Percentiles rank a stretch among this genome's conserved stretches.
Conservation (phyloP, 805 yeast genomes). For the Candida stauntonica region DNA sequence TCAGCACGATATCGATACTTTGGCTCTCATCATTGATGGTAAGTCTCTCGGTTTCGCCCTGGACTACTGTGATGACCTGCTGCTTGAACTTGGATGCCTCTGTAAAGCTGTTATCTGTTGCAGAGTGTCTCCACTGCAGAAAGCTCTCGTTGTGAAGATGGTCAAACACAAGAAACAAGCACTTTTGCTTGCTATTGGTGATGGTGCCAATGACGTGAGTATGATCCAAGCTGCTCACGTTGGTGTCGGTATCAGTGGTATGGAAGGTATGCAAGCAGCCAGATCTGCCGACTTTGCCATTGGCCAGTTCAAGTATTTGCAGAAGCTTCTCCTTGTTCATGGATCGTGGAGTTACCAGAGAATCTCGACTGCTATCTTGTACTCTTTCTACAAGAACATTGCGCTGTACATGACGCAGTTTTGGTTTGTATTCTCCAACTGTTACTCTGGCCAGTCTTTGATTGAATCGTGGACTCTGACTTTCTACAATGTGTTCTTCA, state of each 20-base stretch:
- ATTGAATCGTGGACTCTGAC: conserved; percentile 98
- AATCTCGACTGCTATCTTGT: conserved; percentile 85
- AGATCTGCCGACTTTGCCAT: conserved; percentile 96
- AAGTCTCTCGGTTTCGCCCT: conserved; percentile 83
- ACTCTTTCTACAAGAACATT: conserved; percentile 93
- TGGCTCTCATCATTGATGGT: conserved; percentile 94
- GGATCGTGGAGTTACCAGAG: conserved; percentile 98
- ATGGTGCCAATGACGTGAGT: conserved; percentile 98
- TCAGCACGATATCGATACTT: conserved; percentile 63
- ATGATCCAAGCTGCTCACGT: conserved; percentile 99
- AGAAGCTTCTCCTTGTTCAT: conserved; percentile 82
- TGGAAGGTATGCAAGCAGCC: conserved; percentile 99
- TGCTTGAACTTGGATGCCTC: conserved; percentile 73
- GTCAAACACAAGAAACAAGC: conserved; percentile 79
- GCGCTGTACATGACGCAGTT: conserved; percentile 96
- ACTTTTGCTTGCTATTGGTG: conserved; percentile 87
- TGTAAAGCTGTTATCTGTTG: conserved; percentile 98
- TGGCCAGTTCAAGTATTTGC: conserved; percentile 88
- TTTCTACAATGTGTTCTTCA: conserved; percentile 88
- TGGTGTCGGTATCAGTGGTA: conserved; percentile 98
- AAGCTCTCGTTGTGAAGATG: conserved; percentile 92
- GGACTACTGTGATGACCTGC: conserved; percentile 74
- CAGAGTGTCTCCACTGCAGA: conserved; percentile 95
- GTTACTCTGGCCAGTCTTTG: conserved; percentile 91
- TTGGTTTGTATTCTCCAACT: conserved; percentile 93